Percentiles rank a stretch among this genome's conserved stretches.
Conservation (phyloP, 805 yeast genomes). For the Hanseniaspora valbyensis region DNA sequence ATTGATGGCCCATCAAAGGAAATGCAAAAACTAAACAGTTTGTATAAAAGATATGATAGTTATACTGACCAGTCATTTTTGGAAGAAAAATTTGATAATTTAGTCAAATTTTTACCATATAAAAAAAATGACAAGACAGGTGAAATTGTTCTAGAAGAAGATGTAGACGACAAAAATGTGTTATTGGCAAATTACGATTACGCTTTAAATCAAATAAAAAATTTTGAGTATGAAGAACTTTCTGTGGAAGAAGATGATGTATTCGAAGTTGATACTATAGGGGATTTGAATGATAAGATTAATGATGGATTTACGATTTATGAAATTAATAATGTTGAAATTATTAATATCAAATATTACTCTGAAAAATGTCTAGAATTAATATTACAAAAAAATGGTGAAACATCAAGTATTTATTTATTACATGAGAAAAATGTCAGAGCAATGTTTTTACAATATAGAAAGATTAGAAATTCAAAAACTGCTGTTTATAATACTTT, state of each 20-base stretch:
- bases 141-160: neutral
- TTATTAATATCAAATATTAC: neutral
- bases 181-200: neutral
- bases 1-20: neutral
- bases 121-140: neutral
- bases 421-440: neutral
- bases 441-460: neutral
- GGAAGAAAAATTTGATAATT: neutral
- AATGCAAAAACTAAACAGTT: neutral
- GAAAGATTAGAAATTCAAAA: neutral
- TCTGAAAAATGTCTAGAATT: neutral
- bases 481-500: neutral
- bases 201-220: neutral
- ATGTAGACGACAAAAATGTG: neutral
- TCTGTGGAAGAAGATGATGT: neutral
- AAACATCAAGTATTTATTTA: neutral
- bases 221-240: neutral
- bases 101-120: constrained; percentile 8
- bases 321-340: neutral
- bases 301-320: neutral
- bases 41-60: neutral
- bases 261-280: neutral
- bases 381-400: neutral
- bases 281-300: neutral
- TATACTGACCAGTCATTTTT: neutral